Evolutionary conservation across 805 yeast genomes (phyloP).

Genomic region (Nakazawaea ishiwadae): DNA sequence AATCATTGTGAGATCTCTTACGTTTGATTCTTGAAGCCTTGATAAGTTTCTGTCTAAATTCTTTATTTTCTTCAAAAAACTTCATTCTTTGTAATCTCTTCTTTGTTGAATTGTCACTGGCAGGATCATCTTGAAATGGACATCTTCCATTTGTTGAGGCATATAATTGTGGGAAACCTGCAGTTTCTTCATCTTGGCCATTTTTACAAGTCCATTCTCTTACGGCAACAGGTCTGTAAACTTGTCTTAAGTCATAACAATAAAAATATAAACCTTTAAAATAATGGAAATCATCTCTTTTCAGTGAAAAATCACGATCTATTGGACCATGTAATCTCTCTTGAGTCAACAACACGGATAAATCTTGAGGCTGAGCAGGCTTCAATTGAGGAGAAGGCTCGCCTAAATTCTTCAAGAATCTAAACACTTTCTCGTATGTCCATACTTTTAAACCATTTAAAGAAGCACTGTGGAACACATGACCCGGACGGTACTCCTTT

Average conservation of each 20-base stretch:
- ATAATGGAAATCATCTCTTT: conserved; percentile 78
- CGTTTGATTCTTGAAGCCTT: conserved; percentile 17
- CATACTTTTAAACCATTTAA: conserved; percentile 72
- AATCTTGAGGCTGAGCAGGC: conserved; percentile 23
- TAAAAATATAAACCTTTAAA: conserved; percentile 72
- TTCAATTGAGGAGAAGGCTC: conserved; percentile 21
- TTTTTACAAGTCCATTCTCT: conserved; percentile 67
- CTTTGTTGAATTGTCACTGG: conserved; percentile 20
- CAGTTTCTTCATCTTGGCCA: conserved; percentile 29
- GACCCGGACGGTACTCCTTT: conserved; percentile 43
- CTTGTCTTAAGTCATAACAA: conserved; percentile 75
- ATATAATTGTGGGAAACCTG: conserved; percentile 52
- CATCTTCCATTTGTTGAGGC: conserved; percentile 70
- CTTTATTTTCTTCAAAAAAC: conserved; percentile 26
- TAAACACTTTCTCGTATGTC: conserved; percentile 78
- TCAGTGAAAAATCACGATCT: conserved; percentile 84
- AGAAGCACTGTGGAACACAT: conserved; percentile 62
- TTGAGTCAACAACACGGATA: conserved; percentile 67
- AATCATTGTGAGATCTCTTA: conserved; percentile 14
- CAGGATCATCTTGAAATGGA: conserved; percentile 61
- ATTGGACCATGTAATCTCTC: conserved; percentile 84
- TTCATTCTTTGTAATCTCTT: conserved; percentile 22
- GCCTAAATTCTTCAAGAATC: conserved; percentile 69
- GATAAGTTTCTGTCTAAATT: conserved; percentile 26
- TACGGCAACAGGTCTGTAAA: conserved; percentile 72